Evolutionary conservation across 1,139 yeast species (phyloP).

Genomic region (Debaryomyces nepalensis): DNA sequence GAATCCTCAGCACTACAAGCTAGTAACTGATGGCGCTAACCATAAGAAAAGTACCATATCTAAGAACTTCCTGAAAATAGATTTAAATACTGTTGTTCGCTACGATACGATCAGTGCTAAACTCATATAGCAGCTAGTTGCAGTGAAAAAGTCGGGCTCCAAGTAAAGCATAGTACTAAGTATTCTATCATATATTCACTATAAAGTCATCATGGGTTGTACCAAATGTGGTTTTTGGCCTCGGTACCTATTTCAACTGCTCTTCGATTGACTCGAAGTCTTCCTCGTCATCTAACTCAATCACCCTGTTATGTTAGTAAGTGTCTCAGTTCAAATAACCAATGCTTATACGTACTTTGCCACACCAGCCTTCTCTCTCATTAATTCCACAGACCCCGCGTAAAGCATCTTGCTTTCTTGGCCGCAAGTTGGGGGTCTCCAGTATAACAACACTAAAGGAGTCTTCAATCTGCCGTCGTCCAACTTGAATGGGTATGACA

Average conservation of each 20-base stretch:
- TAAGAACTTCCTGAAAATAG: too few relatives aligned
- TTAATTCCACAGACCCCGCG: slow-evolving; percentile 85
- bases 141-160: too few relatives aligned
- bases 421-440: slow-evolving; percentile 84
- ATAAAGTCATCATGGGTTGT: too few relatives aligned
- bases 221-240: too few relatives aligned
- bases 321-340: background rate
- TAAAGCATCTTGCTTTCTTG: slow-evolving; percentile 82
- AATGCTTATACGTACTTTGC: slow-evolving; percentile 49
- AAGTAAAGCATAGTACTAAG: too few relatives aligned
- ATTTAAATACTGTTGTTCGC: too few relatives aligned
- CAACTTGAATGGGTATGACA: slow-evolving; percentile 75
- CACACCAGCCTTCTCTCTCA: slow-evolving; percentile 79
- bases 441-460: slow-evolving; percentile 80
- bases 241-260: slow-evolving; percentile 20
- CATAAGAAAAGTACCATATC: too few relatives aligned
- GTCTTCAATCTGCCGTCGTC: slow-evolving; percentile 73
- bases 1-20: too few relatives aligned
- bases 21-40: too few relatives aligned
- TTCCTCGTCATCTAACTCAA: slow-evolving; percentile 64
- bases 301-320: slow-evolving; percentile 43
- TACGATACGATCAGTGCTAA: too few relatives aligned
- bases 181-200: too few relatives aligned
- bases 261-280: slow-evolving; percentile 57
- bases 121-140: too few relatives aligned